Percentiles rank a stretch among this genome's conserved stretches.
Conservation (phyloP, 257 asterid genomes). For the Eustoma russellianum region DNA sequence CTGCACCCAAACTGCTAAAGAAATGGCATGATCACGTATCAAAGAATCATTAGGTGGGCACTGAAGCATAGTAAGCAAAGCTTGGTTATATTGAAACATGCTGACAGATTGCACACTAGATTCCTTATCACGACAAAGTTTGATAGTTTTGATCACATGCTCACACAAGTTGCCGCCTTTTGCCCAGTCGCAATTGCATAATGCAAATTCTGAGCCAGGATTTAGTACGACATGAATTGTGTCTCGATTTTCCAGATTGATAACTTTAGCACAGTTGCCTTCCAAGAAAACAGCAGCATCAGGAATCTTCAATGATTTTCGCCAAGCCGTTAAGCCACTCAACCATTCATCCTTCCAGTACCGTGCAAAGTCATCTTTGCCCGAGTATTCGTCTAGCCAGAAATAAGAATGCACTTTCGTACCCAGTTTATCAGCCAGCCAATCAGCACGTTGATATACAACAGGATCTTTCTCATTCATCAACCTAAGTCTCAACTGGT, state of each 20-base stretch:
- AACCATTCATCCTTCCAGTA: slow-evolving; percentile 84
- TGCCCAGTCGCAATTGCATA: slow-evolving; percentile 82
- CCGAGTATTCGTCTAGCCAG: slow-evolving; percentile 90
- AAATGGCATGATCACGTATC: slow-evolving; percentile 75
- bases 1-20: slow-evolving; percentile 65
- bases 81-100: slow-evolving; percentile 64
- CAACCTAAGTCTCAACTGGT: slow-evolving; percentile 66
- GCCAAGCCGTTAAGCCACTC: slow-evolving; percentile 84
- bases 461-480: slow-evolving; percentile 53
- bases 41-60: slow-evolving; percentile 64
- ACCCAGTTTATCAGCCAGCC: slow-evolving; percentile 77
- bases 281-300: slow-evolving; percentile 58
- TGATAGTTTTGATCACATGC: slow-evolving; percentile 60
- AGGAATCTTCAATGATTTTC: slow-evolving; percentile 53
- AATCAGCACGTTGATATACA: slow-evolving; percentile 68
- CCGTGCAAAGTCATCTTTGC: slow-evolving; percentile 72
- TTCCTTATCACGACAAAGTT: slow-evolving; percentile 50
- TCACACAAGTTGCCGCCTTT: slow-evolving; percentile 76
- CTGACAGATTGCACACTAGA: slow-evolving; percentile 41
- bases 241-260: slow-evolving; percentile 34
- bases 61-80: slow-evolving; percentile 53
- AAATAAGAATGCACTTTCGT: slow-evolving; percentile 82
- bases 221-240: slow-evolving; percentile 36
- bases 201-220: slow-evolving; percentile 82
- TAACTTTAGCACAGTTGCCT: slow-evolving; percentile 47